Percentiles rank a stretch among this genome's conserved stretches.
phyloP scores from a whole-genome alignment of 2,329 filamentous ascomycete species.

The Fusarium sp. region DNA sequence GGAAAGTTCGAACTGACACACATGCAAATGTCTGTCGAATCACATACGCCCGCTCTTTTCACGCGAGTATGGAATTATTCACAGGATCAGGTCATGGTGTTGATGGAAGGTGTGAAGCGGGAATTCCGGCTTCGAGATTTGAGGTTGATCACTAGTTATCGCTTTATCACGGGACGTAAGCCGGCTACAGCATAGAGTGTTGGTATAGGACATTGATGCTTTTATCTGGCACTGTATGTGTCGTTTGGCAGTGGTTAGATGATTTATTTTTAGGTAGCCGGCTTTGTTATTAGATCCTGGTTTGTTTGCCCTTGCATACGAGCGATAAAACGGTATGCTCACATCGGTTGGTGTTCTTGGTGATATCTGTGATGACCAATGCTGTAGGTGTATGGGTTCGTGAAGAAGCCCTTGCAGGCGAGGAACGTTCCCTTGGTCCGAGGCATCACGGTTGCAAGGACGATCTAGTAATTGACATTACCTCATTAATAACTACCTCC shows the following conservation, averaged over 20 bases:
- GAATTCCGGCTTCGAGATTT: constrained; percentile 52
- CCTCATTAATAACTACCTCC: not conserved
- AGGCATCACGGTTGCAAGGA: too few relatives aligned
- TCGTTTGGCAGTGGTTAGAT: too few relatives aligned
- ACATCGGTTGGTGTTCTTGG: too few relatives aligned
- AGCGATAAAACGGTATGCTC: too few relatives aligned
- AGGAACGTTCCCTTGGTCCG: too few relatives aligned
- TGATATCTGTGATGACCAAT: too few relatives aligned
- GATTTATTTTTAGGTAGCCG: not conserved
- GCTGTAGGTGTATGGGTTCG: too few relatives aligned
- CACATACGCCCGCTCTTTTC: constrained; percentile 56
- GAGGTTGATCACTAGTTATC: constrained; percentile 40
- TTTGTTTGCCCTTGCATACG: too few relatives aligned
- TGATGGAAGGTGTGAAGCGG: constrained; percentile 63
- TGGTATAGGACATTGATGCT: too few relatives aligned
- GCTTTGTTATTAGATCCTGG: not conserved
- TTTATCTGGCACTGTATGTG: too few relatives aligned
- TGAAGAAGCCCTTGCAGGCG: too few relatives aligned
- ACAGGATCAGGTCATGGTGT: constrained; percentile 55
- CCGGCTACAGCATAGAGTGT: not conserved
- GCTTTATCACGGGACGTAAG: constrained; percentile 37
- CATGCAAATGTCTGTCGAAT: constrained; percentile 59
- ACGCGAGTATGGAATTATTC: constrained; percentile 54
- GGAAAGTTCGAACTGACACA: constrained; percentile 53
- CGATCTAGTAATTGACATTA: not conserved